phyloP scores from a whole-genome alignment of 139 green algal species.

The Volvox africanus region DNA sequence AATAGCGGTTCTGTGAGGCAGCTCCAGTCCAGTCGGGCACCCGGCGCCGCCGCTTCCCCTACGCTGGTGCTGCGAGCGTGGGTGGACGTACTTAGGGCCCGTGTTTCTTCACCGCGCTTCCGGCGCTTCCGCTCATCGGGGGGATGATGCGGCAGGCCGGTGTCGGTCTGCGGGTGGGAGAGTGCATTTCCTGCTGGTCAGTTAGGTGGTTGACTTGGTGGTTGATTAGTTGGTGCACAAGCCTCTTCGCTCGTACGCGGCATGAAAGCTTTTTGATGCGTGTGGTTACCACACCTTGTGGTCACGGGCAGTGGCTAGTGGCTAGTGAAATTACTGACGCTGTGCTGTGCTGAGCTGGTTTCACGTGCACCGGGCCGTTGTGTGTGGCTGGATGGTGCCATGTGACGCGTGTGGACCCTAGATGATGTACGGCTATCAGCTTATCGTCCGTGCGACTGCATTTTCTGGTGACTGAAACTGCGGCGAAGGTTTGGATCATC shows the following conservation, averaged over 20 bases:
- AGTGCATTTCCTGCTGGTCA: not conserved
- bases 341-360: not conserved
- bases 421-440: too few relatives aligned
- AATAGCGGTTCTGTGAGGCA: constrained; percentile 24
- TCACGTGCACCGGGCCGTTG: too few relatives aligned
- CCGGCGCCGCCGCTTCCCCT: not conserved
- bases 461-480: too few relatives aligned
- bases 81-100: not conserved
- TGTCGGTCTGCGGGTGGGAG: not conserved
- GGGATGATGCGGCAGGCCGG: not conserved
- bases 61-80: too few relatives aligned
- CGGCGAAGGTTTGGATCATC: too few relatives aligned
- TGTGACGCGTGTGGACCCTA: too few relatives aligned
- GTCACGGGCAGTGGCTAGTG: not conserved
- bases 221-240: not conserved
- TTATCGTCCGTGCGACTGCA: too few relatives aligned
- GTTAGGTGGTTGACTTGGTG: not conserved
- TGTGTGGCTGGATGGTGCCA: too few relatives aligned
- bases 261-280: not conserved
- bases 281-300: not conserved
- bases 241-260: not conserved
- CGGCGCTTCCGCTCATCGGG: not conserved
- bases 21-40: not conserved
- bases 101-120: not conserved
- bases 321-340: not conserved